phyloP scores from a whole-genome alignment of 2,329 filamentous ascomycete genomes.

The Waltergamsia citrina region DNA sequence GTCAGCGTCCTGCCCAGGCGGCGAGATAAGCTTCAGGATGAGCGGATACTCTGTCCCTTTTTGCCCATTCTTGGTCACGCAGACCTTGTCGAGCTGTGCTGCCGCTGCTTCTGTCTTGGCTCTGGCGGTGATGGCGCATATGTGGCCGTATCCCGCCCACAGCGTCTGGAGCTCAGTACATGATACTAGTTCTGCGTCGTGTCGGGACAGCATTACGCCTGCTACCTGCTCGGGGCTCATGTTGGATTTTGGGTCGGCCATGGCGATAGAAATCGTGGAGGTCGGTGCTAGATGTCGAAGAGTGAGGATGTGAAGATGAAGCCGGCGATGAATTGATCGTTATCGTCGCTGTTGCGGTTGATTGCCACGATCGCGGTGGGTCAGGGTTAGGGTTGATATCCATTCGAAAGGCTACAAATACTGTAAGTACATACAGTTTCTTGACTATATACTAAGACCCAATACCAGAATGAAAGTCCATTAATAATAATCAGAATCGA shows the following conservation, averaged over 20 bases:
- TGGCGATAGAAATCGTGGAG: no score
- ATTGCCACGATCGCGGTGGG: no score
- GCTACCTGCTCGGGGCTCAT: slow-evolving; percentile 22
- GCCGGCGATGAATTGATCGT: neutral
- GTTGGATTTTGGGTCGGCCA: neutral
- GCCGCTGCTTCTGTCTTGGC: slow-evolving; percentile 13
- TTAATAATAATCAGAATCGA: no score
- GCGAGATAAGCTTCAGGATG: slow-evolving; percentile 52
- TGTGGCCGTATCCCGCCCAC: slow-evolving; percentile 45
- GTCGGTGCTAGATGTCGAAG: neutral
- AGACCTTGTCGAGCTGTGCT: neutral
- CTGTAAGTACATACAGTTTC: no score
- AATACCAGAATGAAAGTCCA: no score
- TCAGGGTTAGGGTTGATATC: no score
- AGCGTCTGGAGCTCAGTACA: slow-evolving; percentile 29
- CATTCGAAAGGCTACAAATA: no score
- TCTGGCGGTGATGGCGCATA: slow-evolving; percentile 42
- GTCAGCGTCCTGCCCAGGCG: slow-evolving; percentile 24
- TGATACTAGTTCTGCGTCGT: slow-evolving; percentile 28
- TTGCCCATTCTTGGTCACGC: slow-evolving; percentile 4
- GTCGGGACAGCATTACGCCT: slow-evolving; percentile 26
- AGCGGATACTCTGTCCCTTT: slow-evolving; percentile 22
- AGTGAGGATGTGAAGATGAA: neutral
- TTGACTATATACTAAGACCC: no score
- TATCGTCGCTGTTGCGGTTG: no score